Base-by-base conservation (phyloP, 257 asterid species). In the Parsonsia alboflavescens region DNA sequence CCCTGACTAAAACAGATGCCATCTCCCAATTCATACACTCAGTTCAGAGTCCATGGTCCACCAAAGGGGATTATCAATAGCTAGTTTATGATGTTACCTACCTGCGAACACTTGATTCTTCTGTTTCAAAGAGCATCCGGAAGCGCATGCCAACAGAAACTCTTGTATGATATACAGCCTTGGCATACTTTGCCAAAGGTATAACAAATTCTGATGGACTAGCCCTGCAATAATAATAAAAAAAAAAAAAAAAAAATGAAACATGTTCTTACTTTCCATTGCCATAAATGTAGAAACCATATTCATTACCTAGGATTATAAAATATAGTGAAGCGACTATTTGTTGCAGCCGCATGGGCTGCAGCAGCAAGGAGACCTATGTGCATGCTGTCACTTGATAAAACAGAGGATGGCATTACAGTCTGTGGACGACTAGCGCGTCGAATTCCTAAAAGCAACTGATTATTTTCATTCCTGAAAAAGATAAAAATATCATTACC, bases 361-460 rank as follows among this genome's bases (percentile, higher is more conserved):
- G 98, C 97, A n/a, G 97, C 98, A 75, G 98, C 97, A 73, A 93
- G 97, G 80, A 93, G 96, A 73, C 98, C 98, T 56, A 93, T 93
- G 84, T 93, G 98, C 96, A 90, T 93, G 87, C 98, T 93, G 79
- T 93, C 97, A 77, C 97, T 93, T 50, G 98, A 93, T 76, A 93
- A 77, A 79, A 93, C 96, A 1, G 97, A 93, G 22, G 97, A 93
- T 56, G 98, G 98, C 97, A 93, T 89, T 64, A 89, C 88, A 45
- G 94, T 86, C 82, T 90, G 98, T 69, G 97, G 87, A 75, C 98
- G 91, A 88, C 72, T 89, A 50, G 98, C 96, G 71, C 85, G 96
- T 26, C 98, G 88, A 78, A 93, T 93, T 75, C 98, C 98, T 89
- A 93, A 81, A 73, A 93, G 76, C 78, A 93, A 75, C 85, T 90